Evolutionary conservation across 2,329 filamentous ascomycete genomes (phyloP).

Genomic region (Alternaria dauci): DNA sequence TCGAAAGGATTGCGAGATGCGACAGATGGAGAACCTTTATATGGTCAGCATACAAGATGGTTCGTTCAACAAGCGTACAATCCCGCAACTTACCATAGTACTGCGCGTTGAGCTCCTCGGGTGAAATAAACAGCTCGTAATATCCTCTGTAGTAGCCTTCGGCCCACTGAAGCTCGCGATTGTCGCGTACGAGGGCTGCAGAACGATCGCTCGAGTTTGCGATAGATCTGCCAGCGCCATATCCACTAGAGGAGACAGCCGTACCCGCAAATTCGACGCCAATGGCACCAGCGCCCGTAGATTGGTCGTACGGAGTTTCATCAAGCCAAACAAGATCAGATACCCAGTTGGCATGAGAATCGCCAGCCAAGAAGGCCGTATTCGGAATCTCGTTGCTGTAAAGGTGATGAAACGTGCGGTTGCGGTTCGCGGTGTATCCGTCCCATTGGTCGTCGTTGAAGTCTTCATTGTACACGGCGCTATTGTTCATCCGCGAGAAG

Average conservation of each 20-base stretch:
- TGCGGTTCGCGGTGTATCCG: conserved; percentile 72
- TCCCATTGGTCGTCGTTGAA: conserved; percentile 66
- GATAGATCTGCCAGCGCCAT: conserved; percentile 23
- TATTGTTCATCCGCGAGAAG: conserved; percentile 41
- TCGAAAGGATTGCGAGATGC: conserved; percentile 68
- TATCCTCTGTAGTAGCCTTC: conserved; percentile 78
- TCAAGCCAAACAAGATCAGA: conserved; percentile 55
- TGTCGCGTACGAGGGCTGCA: conserved; percentile 51
- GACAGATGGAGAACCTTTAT: conserved; percentile 60
- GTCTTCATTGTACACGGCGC: conserved; percentile 24
- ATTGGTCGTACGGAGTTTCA: conserved; percentile 46
- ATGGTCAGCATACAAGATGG: not conserved
- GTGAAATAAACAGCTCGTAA: conserved; percentile 66
- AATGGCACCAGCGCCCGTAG: conserved; percentile 50
- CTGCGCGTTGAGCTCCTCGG: conserved; percentile 64
- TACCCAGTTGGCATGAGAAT: conserved; percentile 70
- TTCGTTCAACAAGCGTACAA: not conserved
- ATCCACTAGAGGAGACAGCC: conserved; percentile 68
- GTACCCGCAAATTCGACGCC: conserved; percentile 66
- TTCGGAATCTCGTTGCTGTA: conserved; percentile 73
- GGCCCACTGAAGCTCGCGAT: conserved; percentile 73
- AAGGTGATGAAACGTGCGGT: conserved; percentile 71
- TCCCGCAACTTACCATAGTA: conserved; percentile 64
- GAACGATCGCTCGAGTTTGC: conserved; percentile 60
- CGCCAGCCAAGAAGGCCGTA: conserved; percentile 75